phyloP scores from a whole-genome alignment of 352 stramenopile species.

The Pythium rhizo-oryzae region DNA sequence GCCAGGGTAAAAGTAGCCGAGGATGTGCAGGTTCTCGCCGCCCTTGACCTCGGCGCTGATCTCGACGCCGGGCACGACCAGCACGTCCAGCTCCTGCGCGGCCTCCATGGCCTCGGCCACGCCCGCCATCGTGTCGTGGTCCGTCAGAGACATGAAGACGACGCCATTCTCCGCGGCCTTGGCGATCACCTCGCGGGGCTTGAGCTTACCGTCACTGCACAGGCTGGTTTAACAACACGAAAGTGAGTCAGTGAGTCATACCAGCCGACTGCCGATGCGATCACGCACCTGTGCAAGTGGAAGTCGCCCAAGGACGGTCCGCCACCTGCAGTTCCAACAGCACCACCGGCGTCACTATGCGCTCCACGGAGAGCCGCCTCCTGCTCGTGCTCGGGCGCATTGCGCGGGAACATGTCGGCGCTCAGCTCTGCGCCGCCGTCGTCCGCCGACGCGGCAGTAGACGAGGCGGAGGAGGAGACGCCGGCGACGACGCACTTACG shows the following conservation, averaged over 20 bases:
- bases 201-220: conserved; percentile 83
- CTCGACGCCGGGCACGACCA: conserved; percentile 83
- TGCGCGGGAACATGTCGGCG: conserved; percentile 82
- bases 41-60: conserved; percentile 87
- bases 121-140: conserved; percentile 88
- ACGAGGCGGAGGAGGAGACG: conserved; percentile 1
- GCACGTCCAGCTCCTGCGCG: conserved; percentile 61
- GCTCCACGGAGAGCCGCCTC: background rate
- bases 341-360: conserved; percentile 33
- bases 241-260: background rate
- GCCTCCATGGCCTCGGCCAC: conserved; percentile 72
- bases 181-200: conserved; percentile 69
- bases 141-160: conserved; percentile 81
- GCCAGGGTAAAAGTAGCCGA: conserved; percentile 85
- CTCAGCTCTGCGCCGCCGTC: conserved; percentile 27
- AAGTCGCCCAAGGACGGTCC: conserved; percentile 63
- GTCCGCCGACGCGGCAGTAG: background rate
- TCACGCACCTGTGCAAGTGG: conserved; percentile 79
- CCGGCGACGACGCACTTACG: conserved; percentile 66
- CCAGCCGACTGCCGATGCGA: background rate
- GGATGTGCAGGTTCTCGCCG: conserved; percentile 84
- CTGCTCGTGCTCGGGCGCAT: conserved; percentile 29
- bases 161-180: conserved; percentile 82
- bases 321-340: conserved; percentile 60
- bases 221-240: conserved; percentile 38